Evolutionary conservation across 75 land plant species (phyloP).

Genomic region (Pseudotsuga menziesii): DNA sequence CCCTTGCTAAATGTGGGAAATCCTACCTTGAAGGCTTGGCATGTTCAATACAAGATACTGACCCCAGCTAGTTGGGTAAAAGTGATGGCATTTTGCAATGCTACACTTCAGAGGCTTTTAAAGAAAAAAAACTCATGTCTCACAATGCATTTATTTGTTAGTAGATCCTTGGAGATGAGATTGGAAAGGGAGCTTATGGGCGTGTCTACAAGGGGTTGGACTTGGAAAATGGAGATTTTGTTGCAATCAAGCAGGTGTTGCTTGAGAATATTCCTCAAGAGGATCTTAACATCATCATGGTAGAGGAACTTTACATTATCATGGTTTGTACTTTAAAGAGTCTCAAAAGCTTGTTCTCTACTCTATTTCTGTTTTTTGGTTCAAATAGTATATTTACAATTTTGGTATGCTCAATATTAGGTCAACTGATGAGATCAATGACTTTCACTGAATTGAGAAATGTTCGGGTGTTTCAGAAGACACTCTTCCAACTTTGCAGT

Average conservation of each 20-base stretch:
- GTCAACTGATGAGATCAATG: neutral
- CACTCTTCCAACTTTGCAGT: neutral
- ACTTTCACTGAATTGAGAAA: neutral
- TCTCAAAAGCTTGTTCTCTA: neutral
- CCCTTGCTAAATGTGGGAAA: too few species aligned
- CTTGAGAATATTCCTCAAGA: conserved; percentile 95
- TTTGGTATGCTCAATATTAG: neutral
- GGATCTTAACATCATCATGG: too few species aligned
- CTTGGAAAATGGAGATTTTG: conserved; percentile 98
- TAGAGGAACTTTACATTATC: too few species aligned
- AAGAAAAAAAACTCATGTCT: neutral
- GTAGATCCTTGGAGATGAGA: conserved; percentile 97
- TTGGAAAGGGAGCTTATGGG: conserved; percentile 98
- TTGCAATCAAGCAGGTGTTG: conserved; percentile 98
- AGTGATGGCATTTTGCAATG: too few species aligned
- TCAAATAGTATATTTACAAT: neutral
- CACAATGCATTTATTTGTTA: too few species aligned
- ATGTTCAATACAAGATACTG: too few species aligned
- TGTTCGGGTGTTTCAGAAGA: neutral
- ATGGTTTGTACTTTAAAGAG: conserved; percentile 50
- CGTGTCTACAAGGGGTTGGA: conserved; percentile 98
- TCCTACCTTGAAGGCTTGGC: too few species aligned
- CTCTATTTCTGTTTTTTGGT: neutral
- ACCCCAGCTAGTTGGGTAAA: too few species aligned
- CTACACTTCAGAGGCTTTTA: too few species aligned